These are phyloP conservation scores for Phaeophleospora eucalypticola DNA, from an alignment of 2,329 filamentous ascomycete genomes.

Conservation along the genomic window DNA sequence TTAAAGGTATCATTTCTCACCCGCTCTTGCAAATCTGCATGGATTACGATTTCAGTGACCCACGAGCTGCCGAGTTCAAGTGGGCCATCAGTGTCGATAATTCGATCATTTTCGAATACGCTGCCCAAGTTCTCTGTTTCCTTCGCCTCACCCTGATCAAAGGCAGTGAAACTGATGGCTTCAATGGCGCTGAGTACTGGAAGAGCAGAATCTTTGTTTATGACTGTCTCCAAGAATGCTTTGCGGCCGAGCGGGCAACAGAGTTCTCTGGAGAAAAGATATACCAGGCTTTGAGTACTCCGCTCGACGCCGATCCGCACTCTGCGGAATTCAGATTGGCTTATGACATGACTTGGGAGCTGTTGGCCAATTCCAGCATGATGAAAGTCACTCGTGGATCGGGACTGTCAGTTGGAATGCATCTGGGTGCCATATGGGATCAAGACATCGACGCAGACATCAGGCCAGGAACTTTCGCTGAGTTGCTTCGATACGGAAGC, in stretches of 20 bases:
- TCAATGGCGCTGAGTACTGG: constrained; percentile 12
- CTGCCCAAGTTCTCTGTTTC: constrained; percentile 9
- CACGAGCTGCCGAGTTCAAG: neutral
- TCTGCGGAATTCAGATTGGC: constrained; percentile 4
- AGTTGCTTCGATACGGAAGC: constrained; percentile 27
- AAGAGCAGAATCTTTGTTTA: constrained; percentile 9
- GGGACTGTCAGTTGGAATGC: constrained; percentile 16
- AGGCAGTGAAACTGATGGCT: constrained; percentile 4
- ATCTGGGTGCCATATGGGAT: constrained; percentile 26
- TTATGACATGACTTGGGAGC: constrained; percentile 17
- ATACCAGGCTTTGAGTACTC: constrained; percentile 1
- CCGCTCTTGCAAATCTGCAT: constrained; percentile 5
- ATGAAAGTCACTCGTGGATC: constrained; percentile 29
- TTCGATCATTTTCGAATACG: constrained; percentile 8
- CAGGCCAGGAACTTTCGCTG: constrained; percentile 27
- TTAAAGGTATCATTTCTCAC: constrained; percentile 6
- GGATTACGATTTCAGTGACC: neutral
- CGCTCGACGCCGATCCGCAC: constrained; percentile 1
- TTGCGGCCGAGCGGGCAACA: constrained; percentile 4
- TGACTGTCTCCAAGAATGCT: constrained; percentile 10
- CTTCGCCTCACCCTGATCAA: constrained; percentile 9
- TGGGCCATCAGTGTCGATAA: neutral
- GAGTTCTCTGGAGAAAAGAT: constrained; percentile 7
- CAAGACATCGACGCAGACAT: constrained; percentile 25
- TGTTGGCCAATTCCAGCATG: constrained; percentile 22